Percentiles rank a stretch among this genome's conserved stretches.
These are phyloP conservation scores for Elasticomyces elasticus DNA, from an alignment of 495 filamentous ascomycete species.

Conservation along the genomic window DNA sequence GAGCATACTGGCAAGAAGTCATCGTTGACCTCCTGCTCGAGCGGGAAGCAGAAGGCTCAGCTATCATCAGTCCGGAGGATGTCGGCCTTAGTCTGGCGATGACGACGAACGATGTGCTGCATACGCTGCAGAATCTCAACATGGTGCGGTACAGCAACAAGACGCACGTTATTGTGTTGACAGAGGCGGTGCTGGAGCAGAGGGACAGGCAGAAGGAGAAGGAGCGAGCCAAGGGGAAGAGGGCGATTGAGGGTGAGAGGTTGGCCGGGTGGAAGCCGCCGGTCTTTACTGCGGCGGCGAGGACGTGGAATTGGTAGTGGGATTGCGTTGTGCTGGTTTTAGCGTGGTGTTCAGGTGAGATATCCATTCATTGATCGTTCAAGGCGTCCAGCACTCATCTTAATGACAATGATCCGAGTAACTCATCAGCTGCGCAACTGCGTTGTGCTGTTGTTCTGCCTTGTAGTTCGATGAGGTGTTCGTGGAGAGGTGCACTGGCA, in stretches of 20 bases:
- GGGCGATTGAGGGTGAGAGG: conserved; percentile 62
- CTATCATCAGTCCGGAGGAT: conserved; percentile 70
- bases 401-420: too few relatives aligned
- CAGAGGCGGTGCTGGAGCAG: conserved; percentile 67
- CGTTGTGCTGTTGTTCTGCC: too few relatives aligned
- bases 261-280: conserved; percentile 87
- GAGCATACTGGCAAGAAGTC: conserved; percentile 93
- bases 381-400: too few relatives aligned
- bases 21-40: conserved; percentile 71
- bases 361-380: too few relatives aligned
- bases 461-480: too few relatives aligned
- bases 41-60: conserved; percentile 35
- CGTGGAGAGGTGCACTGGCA: too few relatives aligned
- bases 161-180: conserved; percentile 84
- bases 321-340: not conserved
- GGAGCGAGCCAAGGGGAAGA: conserved; percentile 36
- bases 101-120: conserved; percentile 90
- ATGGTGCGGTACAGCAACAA: conserved; percentile 90
- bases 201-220: conserved; percentile 61
- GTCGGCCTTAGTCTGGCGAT: conserved; percentile 72
- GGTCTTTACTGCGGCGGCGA: conserved; percentile 74
- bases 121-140: conserved; percentile 81
- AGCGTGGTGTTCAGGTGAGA: not conserved
- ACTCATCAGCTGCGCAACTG: too few relatives aligned
- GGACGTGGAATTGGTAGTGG: conserved; percentile 90